phyloP scores from a whole-genome alignment of 176 grass and related monocot species.

The Olyra latifolia region DNA sequence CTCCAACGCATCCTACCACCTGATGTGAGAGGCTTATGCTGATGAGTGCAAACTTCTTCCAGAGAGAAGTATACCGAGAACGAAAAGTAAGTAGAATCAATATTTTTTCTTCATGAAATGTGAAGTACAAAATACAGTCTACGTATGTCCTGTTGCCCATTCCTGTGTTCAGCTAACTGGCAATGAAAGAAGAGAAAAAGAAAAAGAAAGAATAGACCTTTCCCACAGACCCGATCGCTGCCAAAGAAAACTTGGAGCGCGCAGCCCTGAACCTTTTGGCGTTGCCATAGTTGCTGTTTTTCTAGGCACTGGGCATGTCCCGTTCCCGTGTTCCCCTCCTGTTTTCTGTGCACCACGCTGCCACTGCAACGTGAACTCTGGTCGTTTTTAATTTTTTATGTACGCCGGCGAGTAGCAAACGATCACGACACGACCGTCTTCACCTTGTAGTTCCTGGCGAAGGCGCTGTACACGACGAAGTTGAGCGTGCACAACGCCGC shows the following conservation, averaged over 20 bases:
- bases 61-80: not conserved
- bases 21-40: not conserved
- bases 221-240: not conserved
- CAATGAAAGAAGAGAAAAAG: not conserved
- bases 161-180: not conserved
- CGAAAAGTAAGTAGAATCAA: not conserved
- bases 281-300: not conserved
- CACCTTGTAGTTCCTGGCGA: constrained; percentile 73
- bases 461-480: constrained; percentile 53
- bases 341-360: not conserved
- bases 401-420: not conserved
- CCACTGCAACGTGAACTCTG: not conserved
- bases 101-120: not conserved
- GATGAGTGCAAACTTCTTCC: not conserved
- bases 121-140: not conserved
- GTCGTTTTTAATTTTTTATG: not conserved
- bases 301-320: not conserved
- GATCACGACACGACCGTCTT: constrained; percentile 59
- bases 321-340: not conserved
- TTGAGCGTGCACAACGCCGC: constrained; percentile 52
- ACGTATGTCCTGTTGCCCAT: not conserved
- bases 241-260: not conserved
- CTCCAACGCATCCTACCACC: not conserved
- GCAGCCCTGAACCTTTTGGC: not conserved
- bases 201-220: not conserved